Base-by-base conservation (phyloP, 495 filamentous ascomycete genomes). In the Pyrenula massariospora region DNA sequence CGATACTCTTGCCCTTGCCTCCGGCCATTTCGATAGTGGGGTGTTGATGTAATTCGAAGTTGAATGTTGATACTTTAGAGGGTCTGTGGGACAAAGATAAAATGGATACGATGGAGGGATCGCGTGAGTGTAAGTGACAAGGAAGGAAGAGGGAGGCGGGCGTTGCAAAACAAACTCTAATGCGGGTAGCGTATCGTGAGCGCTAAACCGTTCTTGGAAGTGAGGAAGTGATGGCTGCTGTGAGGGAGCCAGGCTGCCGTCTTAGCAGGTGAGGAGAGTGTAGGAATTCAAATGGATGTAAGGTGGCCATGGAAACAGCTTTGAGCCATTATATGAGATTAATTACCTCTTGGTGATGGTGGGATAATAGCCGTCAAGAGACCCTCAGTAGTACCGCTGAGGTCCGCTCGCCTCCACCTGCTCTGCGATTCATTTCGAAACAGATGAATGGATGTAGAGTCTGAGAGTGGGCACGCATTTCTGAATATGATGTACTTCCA, bases 1-100 rank as follows among this genome's bases (percentile, higher is more conserved):
- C 89, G 59, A 91, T 86, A 58, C 87, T 91, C 78, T 95, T 95
- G 76, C 89, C 89, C 77, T 95, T 95, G 76, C 89, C 89, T 60
- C 89, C 89, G 70, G 89, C 77, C 84, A 87, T 58, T 52, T 52
- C 50, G 50, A 52, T 20, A 21, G n/a, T 10, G 19, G 20, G 20
- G 50, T 21, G 50, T 52, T 52, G 50, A 52, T 52, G 19, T 20
- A 20, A 21, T 52, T 52, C 20, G 50, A 8, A 10, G 8, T 8
- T 52, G 50, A 42, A 42, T 42, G 15, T 5, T 8, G 31, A 42
- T 42, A 15, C 15, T 5, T 42, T 42, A 42, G 31, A 42, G 31
- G 31, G 15, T 42, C 8, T 5, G 15, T 42, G 15, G 31, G 8
- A 42, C 31, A 42, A 15, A 42, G 31, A 42, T 42, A 15, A 42